Percentiles rank a stretch among this genome's conserved stretches.
phyloP scores from a whole-genome alignment of 2,329 filamentous ascomycete genomes.

The Botrytis pseudocinerea region DNA sequence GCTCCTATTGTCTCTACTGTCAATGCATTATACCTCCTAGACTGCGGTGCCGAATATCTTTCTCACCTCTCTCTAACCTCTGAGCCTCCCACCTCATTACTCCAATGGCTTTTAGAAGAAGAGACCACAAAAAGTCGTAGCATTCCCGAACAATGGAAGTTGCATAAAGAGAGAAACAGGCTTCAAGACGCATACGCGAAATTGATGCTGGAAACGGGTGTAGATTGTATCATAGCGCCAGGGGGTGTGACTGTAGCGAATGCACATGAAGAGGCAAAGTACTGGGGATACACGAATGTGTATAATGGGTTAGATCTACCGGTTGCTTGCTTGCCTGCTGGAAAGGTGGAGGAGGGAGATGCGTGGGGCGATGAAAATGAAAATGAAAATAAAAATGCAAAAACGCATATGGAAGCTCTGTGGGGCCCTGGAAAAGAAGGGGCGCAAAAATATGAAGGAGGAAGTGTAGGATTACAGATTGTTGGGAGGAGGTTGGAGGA shows the following conservation, averaged over 20 bases:
- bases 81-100: slow-evolving; percentile 29
- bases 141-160: background rate
- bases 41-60: slow-evolving; percentile 29
- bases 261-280: slow-evolving; percentile 23
- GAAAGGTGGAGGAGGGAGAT: slow-evolving; percentile 13
- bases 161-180: slow-evolving; percentile 41
- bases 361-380: background rate
- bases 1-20: background rate
- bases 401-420: background rate
- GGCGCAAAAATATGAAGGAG: slow-evolving; percentile 41
- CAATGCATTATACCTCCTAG: slow-evolving; percentile 17
- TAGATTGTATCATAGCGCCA: slow-evolving; percentile 26
- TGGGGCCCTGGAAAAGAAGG: background rate
- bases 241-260: slow-evolving; percentile 19
- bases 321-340: slow-evolving; percentile 22
- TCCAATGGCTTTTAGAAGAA: slow-evolving; percentile 30
- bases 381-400: background rate
- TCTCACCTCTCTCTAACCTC: slow-evolving; percentile 26
- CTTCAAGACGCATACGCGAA: slow-evolving; percentile 27
- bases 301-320: slow-evolving; percentile 28
- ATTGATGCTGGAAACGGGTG: slow-evolving; percentile 30
- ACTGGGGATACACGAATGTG: slow-evolving; percentile 27
- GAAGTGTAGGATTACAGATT: slow-evolving; percentile 56
- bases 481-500: slow-evolving; percentile 54
- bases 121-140: background rate